Base-by-base conservation (phyloP, 352 stramenopile species). In the Phytophthora pisi region DNA sequence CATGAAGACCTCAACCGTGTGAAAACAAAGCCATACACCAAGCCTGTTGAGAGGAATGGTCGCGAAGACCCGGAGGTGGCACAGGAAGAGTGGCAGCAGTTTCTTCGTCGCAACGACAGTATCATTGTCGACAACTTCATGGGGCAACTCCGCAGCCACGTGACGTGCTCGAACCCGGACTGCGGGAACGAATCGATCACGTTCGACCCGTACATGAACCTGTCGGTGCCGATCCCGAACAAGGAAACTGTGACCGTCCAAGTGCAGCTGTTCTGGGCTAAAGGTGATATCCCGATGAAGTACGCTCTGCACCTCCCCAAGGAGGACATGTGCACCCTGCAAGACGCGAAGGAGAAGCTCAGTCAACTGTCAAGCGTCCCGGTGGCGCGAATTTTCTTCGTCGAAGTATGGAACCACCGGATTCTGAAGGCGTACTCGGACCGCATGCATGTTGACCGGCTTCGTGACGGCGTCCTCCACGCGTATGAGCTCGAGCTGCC, bases 1-100 rank as follows among this genome's bases (percentile, higher is more conserved):
- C 90, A 97, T 61, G 93, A 98, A 77, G 93, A 98, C 56, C 57
- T 98, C 16, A 97, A 97, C 57, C 87, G 90, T 20, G 89, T 97
- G 8, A 82, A 82, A 24, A 62, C 77, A 3, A 97, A 97, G 66
- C 90, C 90, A 20, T 93, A 93, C 61, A 95, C 84, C 0, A 63
- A 78, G 6, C 66, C 85, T 0, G 81, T 96, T 1, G 89, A 96
- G 38, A 51, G 70, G 9, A 90, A 93, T 57, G 89, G 87, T 2
- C 84, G 89, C 5, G 70, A 64, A 9, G 88, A 97, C 30, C 49
- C 63, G 4, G 80, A 84, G 26, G 85, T 97, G 13, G 89, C 89
- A 1, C 61, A 64, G 18, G 90, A 97, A 23, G 89, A 90, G 57
- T 96, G 91, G 87, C 49, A 77, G 1, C 74, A 96, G 24, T 98